Evolutionary conservation across 2,329 filamentous ascomycete genomes (phyloP).

Genomic region (Talaromyces marneffei): DNA sequence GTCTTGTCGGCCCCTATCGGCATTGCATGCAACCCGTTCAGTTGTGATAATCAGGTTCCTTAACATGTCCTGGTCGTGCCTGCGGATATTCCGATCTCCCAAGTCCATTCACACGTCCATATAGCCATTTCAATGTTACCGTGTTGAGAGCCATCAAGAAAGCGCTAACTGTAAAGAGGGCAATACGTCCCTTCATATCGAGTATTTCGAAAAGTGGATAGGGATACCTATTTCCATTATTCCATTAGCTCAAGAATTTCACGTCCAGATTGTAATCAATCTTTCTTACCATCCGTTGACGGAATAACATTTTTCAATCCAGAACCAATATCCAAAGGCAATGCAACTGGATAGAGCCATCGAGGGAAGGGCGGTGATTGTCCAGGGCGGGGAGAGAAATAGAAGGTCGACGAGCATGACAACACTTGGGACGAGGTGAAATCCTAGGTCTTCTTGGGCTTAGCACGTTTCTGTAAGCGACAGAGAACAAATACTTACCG

Average conservation of each 20-base stretch:
- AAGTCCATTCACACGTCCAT: conserved; percentile 49
- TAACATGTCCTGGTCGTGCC: conserved; percentile 27
- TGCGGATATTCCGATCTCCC: conserved; percentile 20
- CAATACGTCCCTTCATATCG: conserved; percentile 57
- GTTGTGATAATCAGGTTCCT: conserved; percentile 18
- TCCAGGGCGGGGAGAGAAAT: conserved; percentile 57
- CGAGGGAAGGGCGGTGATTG: conserved; percentile 48
- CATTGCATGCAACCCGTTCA: background rate
- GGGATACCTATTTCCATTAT: conserved; percentile 57
- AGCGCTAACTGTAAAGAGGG: conserved; percentile 66
- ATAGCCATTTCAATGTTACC: conserved; percentile 61
- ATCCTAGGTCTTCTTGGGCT: conserved; percentile 36
- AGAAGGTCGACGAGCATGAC: conserved; percentile 52
- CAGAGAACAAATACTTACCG: conserved; percentile 23
- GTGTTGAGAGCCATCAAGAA: conserved; percentile 67
- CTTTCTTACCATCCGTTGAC: conserved; percentile 53
- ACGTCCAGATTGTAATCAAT: background rate
- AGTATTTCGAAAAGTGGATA: conserved; percentile 77
- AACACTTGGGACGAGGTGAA: conserved; percentile 50
- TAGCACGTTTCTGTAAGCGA: background rate
- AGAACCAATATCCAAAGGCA: conserved; percentile 58
- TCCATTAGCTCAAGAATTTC: conserved; percentile 15
- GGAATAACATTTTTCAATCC: conserved; percentile 56
- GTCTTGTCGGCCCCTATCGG: too few relatives aligned
- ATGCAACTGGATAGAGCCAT: conserved; percentile 46